These are phyloP conservation scores for Trichoderma sp. DNA, from an alignment of 2,329 filamentous ascomycete genomes.

Conservation along the genomic window DNA sequence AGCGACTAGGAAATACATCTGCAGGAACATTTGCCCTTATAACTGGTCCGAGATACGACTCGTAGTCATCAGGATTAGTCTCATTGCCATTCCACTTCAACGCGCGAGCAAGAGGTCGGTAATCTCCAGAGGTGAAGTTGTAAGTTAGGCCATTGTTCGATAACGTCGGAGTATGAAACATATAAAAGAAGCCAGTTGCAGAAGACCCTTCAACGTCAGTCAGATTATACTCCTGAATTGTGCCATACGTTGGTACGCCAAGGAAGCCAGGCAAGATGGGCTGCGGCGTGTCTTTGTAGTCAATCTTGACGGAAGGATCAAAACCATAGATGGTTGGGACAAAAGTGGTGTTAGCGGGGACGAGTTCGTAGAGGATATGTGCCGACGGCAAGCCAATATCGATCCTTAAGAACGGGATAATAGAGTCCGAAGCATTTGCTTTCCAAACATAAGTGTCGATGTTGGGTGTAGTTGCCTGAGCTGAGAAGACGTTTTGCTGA, in stretches of 20 bases:
- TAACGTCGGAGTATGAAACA: neutral
- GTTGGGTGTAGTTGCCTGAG: neutral
- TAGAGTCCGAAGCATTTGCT: neutral
- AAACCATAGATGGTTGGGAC: constrained; percentile 1
- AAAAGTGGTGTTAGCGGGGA: neutral
- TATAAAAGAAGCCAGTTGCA: neutral
- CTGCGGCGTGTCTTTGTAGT: neutral
- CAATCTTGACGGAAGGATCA: neutral
- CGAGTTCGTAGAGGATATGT: neutral
- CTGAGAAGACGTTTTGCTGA: neutral
- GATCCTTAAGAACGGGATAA: neutral
- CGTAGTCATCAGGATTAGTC: neutral
- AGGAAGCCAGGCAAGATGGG: neutral
- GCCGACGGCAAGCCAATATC: neutral
- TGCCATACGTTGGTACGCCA: neutral
- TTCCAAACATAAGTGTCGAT: neutral
- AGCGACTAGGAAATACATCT: neutral
- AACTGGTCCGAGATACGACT: constrained; percentile 1
- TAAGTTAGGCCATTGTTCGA: neutral
- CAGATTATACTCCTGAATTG: neutral
- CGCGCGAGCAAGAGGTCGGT: neutral
- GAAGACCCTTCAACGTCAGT: neutral
- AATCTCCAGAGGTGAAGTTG: constrained; percentile 3
- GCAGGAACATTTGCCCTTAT: neutral
- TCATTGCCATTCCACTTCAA: neutral